Percentiles rank a stretch among this genome's conserved stretches.
phyloP scores from a whole-genome alignment of 371 early-diverging fungal genomes.

The Cokeromyces recurvatus region DNA sequence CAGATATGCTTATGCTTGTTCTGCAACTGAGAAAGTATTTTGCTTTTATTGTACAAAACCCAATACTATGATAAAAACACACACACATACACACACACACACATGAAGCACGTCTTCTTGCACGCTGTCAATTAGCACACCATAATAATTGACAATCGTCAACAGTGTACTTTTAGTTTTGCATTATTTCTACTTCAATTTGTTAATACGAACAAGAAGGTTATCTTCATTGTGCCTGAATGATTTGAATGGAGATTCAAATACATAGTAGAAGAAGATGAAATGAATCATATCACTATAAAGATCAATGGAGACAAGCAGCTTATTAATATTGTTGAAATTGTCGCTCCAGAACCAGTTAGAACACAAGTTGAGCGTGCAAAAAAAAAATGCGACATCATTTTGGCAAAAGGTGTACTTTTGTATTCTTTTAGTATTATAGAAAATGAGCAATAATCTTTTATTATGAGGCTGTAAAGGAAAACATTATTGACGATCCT shows the following conservation, averaged over 20 bases:
- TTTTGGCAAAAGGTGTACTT: too few relatives aligned
- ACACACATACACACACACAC: too few relatives aligned
- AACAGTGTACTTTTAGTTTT: slow-evolving; percentile 5
- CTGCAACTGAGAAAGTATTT: slow-evolving; percentile 7
- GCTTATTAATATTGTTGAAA: slow-evolving; percentile 1
- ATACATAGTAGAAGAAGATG: slow-evolving; percentile 7
- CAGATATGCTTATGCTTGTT: slow-evolving; percentile 6
- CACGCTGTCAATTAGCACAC: slow-evolving; percentile 6
- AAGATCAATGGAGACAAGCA: slow-evolving; percentile 5
- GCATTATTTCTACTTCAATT: slow-evolving; percentile 7
- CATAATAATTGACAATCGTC: slow-evolving; percentile 3
- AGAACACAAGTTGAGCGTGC: slow-evolving; percentile 3
- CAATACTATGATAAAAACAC: slow-evolving; percentile 6
- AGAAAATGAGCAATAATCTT: too few relatives aligned
- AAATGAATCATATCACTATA: slow-evolving; percentile 3
- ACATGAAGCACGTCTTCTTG: slow-evolving; percentile 5
- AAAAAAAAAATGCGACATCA: too few relatives aligned
- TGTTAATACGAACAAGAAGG: slow-evolving; percentile 1
- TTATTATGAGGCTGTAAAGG: too few relatives aligned
- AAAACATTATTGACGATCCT: too few relatives aligned
- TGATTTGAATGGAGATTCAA: slow-evolving; percentile 8
- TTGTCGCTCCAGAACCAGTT: slow-evolving; percentile 3
- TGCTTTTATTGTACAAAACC: slow-evolving; percentile 7
- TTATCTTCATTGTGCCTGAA: slow-evolving; percentile 6
- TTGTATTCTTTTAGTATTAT: too few relatives aligned